Conservation (phyloP, 768 basidiomycete species). For the Lactifluus echinatus region DNA sequence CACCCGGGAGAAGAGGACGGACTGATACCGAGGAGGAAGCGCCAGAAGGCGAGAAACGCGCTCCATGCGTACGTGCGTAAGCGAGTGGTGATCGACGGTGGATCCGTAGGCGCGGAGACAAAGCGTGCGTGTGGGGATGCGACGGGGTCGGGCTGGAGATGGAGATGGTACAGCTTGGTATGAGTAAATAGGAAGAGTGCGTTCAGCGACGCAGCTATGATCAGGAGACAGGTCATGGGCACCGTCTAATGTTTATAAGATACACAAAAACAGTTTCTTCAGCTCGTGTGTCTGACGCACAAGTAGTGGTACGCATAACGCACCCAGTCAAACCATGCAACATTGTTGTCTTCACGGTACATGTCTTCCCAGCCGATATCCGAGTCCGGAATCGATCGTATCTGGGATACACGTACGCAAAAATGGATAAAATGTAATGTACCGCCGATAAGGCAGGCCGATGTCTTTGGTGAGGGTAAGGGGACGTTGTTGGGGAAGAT, state of each 20-base stretch:
- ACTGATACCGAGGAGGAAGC: constrained; percentile 59
- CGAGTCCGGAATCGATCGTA: constrained; percentile 49
- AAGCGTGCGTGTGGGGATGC: constrained; percentile 64
- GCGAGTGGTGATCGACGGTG: constrained; percentile 29
- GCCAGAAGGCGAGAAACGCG: constrained; percentile 46
- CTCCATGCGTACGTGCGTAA: constrained; percentile 35
- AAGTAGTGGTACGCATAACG: too few species aligned
- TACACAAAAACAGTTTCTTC: background rate
- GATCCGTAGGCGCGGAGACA: constrained; percentile 41
- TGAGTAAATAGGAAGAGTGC: constrained; percentile 62
- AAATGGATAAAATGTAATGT: constrained; percentile 61
- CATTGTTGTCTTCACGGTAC: constrained; percentile 54
- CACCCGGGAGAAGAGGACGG: constrained; percentile 25
- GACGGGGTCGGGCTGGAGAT: constrained; percentile 53
- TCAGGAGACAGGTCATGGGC: constrained; percentile 48
- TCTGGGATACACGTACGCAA: constrained; percentile 50
- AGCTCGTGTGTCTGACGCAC: too few species aligned
- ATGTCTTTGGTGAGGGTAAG: constrained; percentile 55
- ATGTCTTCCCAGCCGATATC: constrained; percentile 76
- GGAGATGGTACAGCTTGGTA: constrained; percentile 59
- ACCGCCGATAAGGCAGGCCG: constrained; percentile 58
- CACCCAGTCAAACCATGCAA: constrained; percentile 79
- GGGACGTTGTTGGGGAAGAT: constrained; percentile 78
- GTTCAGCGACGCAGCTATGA: constrained; percentile 49
- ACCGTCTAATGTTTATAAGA: constrained; percentile 41